These are phyloP conservation scores for Lactarius hengduanensis DNA, from an alignment of 768 basidiomycete species.

Conservation along the genomic window DNA sequence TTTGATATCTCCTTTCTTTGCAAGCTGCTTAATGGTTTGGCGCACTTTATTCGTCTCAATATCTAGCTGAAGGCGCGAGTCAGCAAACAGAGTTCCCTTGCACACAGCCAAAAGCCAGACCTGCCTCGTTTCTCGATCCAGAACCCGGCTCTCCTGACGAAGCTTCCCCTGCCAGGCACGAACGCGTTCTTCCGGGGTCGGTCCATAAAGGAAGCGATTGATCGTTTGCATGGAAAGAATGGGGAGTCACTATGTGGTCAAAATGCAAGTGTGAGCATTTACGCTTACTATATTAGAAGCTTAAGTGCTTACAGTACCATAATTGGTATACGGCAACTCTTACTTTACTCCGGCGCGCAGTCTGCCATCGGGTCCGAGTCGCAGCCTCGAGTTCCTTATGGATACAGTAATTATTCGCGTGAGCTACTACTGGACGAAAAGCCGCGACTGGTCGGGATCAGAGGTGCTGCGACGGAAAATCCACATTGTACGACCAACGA, in stretches of 20 bases:
- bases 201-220: constrained; percentile 93
- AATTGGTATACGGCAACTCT: background rate
- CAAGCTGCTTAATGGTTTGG: constrained; percentile 81
- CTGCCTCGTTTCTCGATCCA: constrained; percentile 96
- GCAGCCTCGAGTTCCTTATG: background rate
- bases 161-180: constrained; percentile 89
- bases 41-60: constrained; percentile 77
- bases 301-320: background rate
- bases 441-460: background rate
- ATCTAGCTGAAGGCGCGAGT: constrained; percentile 59
- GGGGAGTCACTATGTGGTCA: background rate
- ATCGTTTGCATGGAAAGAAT: constrained; percentile 67
- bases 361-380: too few species aligned
- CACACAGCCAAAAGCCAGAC: constrained; percentile 47
- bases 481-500: background rate
- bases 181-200: constrained; percentile 92
- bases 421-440: background rate
- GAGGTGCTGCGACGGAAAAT: background rate
- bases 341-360: background rate
- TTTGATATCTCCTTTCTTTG: constrained; percentile 87
- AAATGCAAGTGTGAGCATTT: background rate
- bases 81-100: constrained; percentile 23
- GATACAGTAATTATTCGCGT: background rate
- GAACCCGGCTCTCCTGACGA: constrained; percentile 71
- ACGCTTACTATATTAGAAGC: background rate